Evolutionary conservation across 2,329 filamentous ascomycete genomes (phyloP).

Genomic region (Aspergillus fijiensis): DNA sequence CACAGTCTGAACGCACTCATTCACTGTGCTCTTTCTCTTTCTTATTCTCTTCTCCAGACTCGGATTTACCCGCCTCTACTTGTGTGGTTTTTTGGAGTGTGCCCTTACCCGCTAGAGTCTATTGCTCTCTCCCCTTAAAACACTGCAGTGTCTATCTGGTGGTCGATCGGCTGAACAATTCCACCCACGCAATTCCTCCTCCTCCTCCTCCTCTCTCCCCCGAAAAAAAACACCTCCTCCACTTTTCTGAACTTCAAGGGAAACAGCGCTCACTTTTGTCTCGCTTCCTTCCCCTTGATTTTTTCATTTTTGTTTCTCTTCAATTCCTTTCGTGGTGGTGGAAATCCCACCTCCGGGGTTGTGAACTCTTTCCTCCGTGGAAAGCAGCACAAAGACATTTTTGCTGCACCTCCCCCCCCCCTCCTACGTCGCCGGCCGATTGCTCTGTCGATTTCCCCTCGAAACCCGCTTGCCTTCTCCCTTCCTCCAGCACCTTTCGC

Average conservation of each 20-base stretch:
- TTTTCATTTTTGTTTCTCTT: constrained; percentile 7
- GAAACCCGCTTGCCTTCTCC: constrained; percentile 1
- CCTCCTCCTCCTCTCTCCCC: background rate
- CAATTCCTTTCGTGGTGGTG: constrained; percentile 9
- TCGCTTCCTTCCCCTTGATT: constrained; percentile 1
- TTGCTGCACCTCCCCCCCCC: constrained; percentile 12
- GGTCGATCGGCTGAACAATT: constrained; percentile 15
- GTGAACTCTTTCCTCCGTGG: constrained; percentile 10
- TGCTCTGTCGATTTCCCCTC: constrained; percentile 18
- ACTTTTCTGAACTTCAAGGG: constrained; percentile 14
- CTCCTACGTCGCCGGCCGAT: constrained; percentile 21
- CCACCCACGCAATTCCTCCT: background rate
- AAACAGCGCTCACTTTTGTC: constrained; percentile 10
- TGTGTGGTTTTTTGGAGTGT: constrained; percentile 22
- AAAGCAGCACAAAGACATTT: constrained; percentile 21
- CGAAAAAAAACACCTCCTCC: constrained; percentile 12
- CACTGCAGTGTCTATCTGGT: constrained; percentile 15
- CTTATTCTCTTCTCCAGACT: background rate
- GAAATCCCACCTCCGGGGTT: constrained; percentile 1
- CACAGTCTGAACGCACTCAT: background rate
- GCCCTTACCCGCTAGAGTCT: constrained; percentile 24
- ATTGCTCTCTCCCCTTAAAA: constrained; percentile 29
- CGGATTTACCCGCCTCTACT: constrained; percentile 8
- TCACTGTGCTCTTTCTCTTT: constrained; percentile 6
- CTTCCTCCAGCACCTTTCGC: constrained; percentile 4